Percentiles rank a stretch among this genome's conserved stretches.
These are phyloP conservation scores for Hanseniaspora clermontiae DNA, from an alignment of 805 yeast species.

Conservation along the genomic window DNA sequence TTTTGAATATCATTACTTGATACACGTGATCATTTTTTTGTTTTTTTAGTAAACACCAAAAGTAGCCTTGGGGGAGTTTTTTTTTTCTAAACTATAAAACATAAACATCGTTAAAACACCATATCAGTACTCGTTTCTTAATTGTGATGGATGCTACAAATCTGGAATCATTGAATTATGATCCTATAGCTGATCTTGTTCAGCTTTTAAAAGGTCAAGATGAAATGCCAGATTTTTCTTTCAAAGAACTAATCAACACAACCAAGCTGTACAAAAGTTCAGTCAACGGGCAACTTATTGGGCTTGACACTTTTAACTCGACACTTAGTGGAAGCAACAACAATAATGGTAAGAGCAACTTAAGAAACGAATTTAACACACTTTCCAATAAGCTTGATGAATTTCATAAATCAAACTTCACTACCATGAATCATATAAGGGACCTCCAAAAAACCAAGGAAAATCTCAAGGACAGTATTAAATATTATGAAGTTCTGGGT, in stretches of 20 bases:
- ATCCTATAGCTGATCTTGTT: conserved; percentile 42
- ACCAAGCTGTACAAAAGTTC: conserved; percentile 1
- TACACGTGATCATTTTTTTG: neutral
- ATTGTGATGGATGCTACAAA: neutral
- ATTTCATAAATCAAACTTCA: neutral
- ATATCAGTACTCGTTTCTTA: neutral
- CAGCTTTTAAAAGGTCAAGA: conserved; percentile 41
- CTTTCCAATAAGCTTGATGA: neutral
- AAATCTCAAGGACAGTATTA: conserved; percentile 74
- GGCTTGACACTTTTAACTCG: neutral
- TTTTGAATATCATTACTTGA: neutral
- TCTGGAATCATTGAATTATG: conserved; percentile 34
- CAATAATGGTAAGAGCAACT: neutral
- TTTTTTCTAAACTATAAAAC: neutral
- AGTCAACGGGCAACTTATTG: neutral
- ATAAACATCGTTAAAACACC: neutral
- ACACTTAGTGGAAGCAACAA: neutral
- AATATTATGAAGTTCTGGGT: conserved; percentile 72
- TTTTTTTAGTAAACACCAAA: no score
- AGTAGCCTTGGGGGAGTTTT: no score
- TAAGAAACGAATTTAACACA: neutral
- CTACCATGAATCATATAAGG: conserved; percentile 42
- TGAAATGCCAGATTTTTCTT: conserved; percentile 31
- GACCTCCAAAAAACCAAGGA: conserved; percentile 68
- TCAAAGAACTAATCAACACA: conserved; percentile 36